Evolutionary conservation across 2,329 filamentous ascomycete species (phyloP), one percentile per base, ranked within the genome.

Genomic region (Xenoacremonium recifei): DNA sequence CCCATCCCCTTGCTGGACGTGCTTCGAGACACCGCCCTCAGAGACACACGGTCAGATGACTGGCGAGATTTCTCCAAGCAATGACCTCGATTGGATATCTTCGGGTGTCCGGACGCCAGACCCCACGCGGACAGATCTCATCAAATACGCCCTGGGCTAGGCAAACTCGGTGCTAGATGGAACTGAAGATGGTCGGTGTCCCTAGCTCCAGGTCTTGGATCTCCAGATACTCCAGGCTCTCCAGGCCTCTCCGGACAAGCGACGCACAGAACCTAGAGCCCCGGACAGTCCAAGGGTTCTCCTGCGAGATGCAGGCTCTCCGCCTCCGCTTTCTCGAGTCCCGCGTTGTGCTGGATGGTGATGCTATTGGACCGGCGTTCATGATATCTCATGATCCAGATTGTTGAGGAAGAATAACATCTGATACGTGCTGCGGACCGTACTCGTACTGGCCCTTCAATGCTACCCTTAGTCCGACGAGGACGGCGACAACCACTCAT

Each of bases 351-450:
- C 35, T 23, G 36, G 35, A 36, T 17, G 20, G 35, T 23, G 15
- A 17, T 34, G 42, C 38, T 35, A 57, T 57, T 57, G 54, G 51
- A 37, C 19, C 33, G 27, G 21, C 35, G 35, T 36, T 39, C 45
- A 36, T 39, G 49, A 38, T 39, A 47, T 43, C 44, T 45, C 45
- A 56, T 15, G 21, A 38, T 38, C 37, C 42, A 31, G 37, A 47
- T 44, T 51, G 47, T 44, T 53, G 44, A 51, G 49, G 40, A 44
- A n/a, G n/a, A n/a, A n/a, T n/a, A n/a, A n/a, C n/a, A n/a, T n/a
- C n/a, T n/a, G n/a, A n/a, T n/a, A n/a, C n/a, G n/a, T n/a, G n/a
- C n/a, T n/a, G n/a, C n/a, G n/a, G n/a, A n/a, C n/a, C n/a, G n/a
- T n/a, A n/a, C n/a, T n/a, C n/a, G n/a, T n/a, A n/a, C n/a, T n/a